Evolutionary conservation across 2,329 filamentous ascomycete genomes (phyloP), one percentile per base, ranked within the genome.

Genomic region (Colletotrichum plurivorum): DNA sequence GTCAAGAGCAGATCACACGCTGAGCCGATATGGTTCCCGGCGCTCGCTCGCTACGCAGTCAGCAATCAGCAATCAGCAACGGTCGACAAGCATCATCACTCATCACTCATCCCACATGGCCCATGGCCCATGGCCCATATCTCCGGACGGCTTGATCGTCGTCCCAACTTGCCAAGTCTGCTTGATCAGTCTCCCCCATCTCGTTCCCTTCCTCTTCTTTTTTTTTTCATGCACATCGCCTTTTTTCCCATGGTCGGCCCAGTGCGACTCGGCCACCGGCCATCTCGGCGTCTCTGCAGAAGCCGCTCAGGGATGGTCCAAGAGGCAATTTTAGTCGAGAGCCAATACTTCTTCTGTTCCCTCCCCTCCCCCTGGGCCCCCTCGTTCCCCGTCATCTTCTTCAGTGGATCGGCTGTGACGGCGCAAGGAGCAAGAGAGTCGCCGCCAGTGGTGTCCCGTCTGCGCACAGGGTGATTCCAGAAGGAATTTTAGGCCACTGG

Each of bases 401-500:
- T 67, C 55, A 67, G 58, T 71, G 68, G 68, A 71, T 65, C 64
- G 64, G 68, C 43, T 71, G 58, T 56, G 59, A 69, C 68, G 65
- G 64, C 68, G 62, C 67, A 58, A 46, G 13, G 49, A 36, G 10
- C 46, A 25, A 46, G 49, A 16, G 41, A 45, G 51, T 25, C 15
- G 22, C 22, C 15, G 22, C 22, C 22, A 5, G 22, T 25, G 22
- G 22, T 25, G 22, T 25, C 22, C 22, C 22, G 51, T n/a, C 45
- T 52, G 53, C 22, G 61, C 53, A 22, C 60, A 68, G 53, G 65
- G 65, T 54, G 49, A 58, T 71, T 71, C 68, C 68, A 71, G 65
- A 70, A 70, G 68, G 58, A 69, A 71, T 64, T 49, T 55, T 63
- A 51, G 58, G 64, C 49, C 65, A 41, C 39, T 58, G 36, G 41